Conservation (phyloP, 2,329 filamentous ascomycete genomes). For the Curvularia lunata region DNA sequence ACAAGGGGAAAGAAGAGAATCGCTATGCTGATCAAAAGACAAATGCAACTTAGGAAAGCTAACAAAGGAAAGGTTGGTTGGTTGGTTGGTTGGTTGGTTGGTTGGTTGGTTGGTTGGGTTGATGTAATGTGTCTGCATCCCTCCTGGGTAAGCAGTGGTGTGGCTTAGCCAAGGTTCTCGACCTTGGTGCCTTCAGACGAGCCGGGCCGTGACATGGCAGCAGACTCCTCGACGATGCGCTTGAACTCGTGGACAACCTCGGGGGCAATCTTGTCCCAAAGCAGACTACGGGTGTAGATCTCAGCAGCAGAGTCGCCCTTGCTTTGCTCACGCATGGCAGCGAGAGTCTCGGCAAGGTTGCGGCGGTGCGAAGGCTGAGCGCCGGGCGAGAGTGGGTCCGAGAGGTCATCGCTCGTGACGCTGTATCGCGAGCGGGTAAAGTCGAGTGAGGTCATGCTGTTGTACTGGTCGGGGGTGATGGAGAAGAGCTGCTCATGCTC, state of each 20-base stretch:
- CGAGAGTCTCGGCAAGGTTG: slow-evolving; percentile 80
- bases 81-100: slow-evolving; percentile 11
- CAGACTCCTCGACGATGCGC: slow-evolving; percentile 83
- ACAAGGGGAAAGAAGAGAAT: slow-evolving; percentile 37
- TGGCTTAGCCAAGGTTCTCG: slow-evolving; percentile 36
- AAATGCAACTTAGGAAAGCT: slow-evolving; percentile 36
- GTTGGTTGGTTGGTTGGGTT: background rate
- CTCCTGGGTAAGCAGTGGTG: background rate
- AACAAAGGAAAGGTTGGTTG: slow-evolving; percentile 31
- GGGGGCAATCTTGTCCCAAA: slow-evolving; percentile 92
- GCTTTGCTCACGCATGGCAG: slow-evolving; percentile 73
- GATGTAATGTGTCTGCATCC: slow-evolving; percentile 10
- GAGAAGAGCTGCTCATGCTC: slow-evolving; percentile 87
- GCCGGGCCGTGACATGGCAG: slow-evolving; percentile 44
- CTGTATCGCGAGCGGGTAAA: slow-evolving; percentile 62
- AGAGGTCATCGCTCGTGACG: slow-evolving; percentile 57
- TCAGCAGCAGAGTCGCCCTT: slow-evolving; percentile 78
- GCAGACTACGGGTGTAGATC: slow-evolving; percentile 87
- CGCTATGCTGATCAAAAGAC: slow-evolving; percentile 43
- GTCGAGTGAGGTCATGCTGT: slow-evolving; percentile 77
- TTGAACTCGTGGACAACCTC: slow-evolving; percentile 94
- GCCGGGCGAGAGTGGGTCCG: slow-evolving; percentile 46
- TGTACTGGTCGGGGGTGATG: slow-evolving; percentile 86
- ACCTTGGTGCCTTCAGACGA: slow-evolving; percentile 44
- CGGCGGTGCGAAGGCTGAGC: slow-evolving; percentile 65